Evolutionary conservation across 257 asterid species (phyloP).

Genomic region (Penstemon davidsonii): DNA sequence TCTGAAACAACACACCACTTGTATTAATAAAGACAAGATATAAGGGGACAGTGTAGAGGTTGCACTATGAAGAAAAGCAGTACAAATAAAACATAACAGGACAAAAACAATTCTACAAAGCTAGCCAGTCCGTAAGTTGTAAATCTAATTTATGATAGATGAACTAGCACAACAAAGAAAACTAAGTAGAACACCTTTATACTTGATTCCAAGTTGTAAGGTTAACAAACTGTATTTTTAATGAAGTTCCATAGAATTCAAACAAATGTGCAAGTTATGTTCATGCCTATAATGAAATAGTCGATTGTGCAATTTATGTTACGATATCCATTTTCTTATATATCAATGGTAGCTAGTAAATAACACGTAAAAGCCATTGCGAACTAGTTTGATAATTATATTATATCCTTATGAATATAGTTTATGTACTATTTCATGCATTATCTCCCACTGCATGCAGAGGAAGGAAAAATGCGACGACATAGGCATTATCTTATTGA

Average conservation of each 20-base stretch:
- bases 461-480: not conserved
- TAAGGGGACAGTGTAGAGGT: too few species aligned
- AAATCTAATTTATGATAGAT: too few species aligned
- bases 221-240: not conserved
- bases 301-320: not conserved
- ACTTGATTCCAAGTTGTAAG: not conserved
- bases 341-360: not conserved
- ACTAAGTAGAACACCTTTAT: not conserved
- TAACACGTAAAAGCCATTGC: not conserved
- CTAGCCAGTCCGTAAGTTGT: too few species aligned
- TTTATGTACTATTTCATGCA: not conserved
- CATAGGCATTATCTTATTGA: not conserved
- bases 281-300: not conserved
- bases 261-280: conserved; percentile 5
- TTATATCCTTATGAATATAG: not conserved
- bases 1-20: too few species aligned
- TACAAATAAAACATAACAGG: too few species aligned
- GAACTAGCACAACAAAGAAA: not conserved
- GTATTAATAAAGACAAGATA: too few species aligned
- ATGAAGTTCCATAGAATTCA: not conserved
- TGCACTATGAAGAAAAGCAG: too few species aligned
- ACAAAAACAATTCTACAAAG: too few species aligned
- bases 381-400: not conserved
- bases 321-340: not conserved
- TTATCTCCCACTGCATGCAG: not conserved